Conservation (phyloP, 2,329 filamentous ascomycete genomes). For the Exophiala viscosa region DNA sequence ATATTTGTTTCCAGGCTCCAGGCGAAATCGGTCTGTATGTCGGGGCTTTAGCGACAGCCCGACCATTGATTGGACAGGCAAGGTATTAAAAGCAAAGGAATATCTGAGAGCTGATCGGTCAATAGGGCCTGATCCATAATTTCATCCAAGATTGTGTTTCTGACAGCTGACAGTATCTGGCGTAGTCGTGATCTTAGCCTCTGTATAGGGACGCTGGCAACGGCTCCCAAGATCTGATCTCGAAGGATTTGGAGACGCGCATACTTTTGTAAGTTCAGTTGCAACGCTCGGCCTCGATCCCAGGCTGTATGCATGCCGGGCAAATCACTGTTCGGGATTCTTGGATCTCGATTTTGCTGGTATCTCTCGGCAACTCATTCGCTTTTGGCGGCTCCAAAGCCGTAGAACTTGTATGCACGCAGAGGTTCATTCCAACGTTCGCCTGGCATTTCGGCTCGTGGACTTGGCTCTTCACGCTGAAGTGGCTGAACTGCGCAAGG, state of each 20-base stretch:
- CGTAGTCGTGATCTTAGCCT: slow-evolving; percentile 16
- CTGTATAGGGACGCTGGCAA: neutral
- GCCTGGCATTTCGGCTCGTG: too few relatives aligned
- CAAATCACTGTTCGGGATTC: too few relatives aligned
- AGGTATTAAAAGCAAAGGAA: slow-evolving; percentile 22
- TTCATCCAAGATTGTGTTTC: slow-evolving; percentile 13
- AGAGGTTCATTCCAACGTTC: too few relatives aligned
- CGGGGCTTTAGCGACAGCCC: neutral
- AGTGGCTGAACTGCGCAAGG: too few relatives aligned
- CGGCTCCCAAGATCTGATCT: neutral
- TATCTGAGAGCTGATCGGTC: slow-evolving; percentile 25
- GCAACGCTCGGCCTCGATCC: too few relatives aligned
- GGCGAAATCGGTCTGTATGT: neutral
- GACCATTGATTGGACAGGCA: slow-evolving; percentile 17
- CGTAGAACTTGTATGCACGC: too few relatives aligned
- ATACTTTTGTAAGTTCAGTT: too few relatives aligned
- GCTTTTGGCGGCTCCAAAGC: too few relatives aligned
- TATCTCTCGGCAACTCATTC: too few relatives aligned
- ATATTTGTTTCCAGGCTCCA: neutral
- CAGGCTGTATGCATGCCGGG: too few relatives aligned
- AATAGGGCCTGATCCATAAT: slow-evolving; percentile 28
- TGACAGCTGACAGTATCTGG: slow-evolving; percentile 18
- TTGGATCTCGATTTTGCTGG: too few relatives aligned
- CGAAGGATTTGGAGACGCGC: neutral
- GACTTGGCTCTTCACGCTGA: too few relatives aligned